A percentile compares a stretch with the other conserved stretches of the same genome.
These are phyloP conservation scores for Suillus decipiens DNA, from an alignment of 768 basidiomycete species.

Conservation along the genomic window DNA sequence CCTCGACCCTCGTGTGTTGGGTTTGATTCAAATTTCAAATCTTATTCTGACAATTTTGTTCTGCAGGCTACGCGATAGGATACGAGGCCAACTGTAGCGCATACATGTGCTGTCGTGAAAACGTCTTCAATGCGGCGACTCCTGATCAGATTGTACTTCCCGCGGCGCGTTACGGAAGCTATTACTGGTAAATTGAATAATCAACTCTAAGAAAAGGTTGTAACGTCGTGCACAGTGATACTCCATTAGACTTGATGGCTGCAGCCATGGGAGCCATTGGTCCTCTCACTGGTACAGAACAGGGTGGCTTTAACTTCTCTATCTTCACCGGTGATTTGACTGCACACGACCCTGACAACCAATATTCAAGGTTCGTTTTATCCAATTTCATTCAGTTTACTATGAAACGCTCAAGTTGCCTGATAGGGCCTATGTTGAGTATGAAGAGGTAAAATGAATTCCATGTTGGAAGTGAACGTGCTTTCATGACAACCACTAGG, in stretches of 20 bases:
- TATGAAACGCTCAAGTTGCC: background rate
- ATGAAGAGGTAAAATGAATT: constrained; percentile 50
- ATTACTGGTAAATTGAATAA: constrained; percentile 41
- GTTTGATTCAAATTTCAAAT: background rate
- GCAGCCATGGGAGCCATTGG: constrained; percentile 68
- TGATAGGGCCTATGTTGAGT: constrained; percentile 55
- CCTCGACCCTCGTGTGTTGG: constrained; percentile 47
- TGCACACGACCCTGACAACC: constrained; percentile 67
- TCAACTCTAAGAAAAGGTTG: background rate
- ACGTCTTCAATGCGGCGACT: constrained; percentile 46
- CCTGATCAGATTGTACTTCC: constrained; percentile 50
- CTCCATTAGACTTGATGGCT: constrained; percentile 55
- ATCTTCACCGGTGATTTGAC: constrained; percentile 77
- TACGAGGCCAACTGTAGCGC: constrained; percentile 69
- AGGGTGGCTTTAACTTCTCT: constrained; percentile 61
- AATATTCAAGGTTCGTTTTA: constrained; percentile 53
- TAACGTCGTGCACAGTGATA: constrained; percentile 44
- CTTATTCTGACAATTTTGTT: background rate
- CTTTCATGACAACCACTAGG: constrained; percentile 33
- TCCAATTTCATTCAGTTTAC: background rate
- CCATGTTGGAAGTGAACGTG: background rate
- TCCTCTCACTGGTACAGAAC: constrained; percentile 57
- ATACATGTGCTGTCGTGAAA: constrained; percentile 62
- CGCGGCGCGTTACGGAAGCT: constrained; percentile 68
- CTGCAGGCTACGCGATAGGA: constrained; percentile 63